phyloP scores from a whole-genome alignment of 2,329 filamentous ascomycete species.

The Xylaria sp. region DNA sequence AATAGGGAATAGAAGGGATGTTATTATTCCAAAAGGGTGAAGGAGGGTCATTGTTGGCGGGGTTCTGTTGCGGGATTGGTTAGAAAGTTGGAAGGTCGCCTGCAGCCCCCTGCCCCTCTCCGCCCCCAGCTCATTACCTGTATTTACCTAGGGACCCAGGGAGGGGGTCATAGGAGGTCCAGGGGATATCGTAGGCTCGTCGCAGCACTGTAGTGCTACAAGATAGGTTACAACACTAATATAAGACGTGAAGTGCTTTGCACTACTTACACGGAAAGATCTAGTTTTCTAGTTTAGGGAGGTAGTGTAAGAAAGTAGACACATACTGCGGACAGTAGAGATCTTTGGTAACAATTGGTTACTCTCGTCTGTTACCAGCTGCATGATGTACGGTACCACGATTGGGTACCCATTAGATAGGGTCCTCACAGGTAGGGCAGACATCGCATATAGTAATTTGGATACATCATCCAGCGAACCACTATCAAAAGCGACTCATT shows the following conservation, averaged over 20 bases:
- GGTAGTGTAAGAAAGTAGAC: no score
- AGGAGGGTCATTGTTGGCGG: slow-evolving; percentile 35
- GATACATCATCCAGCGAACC: neutral
- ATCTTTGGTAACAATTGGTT: neutral
- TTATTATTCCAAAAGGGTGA: slow-evolving; percentile 37
- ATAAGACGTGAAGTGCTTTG: no score
- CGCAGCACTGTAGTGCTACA: neutral
- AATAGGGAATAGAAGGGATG: slow-evolving; percentile 37
- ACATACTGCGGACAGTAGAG: neutral
- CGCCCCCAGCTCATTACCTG: slow-evolving; percentile 24
- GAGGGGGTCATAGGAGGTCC: slow-evolving; percentile 4
- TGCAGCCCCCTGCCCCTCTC: slow-evolving; percentile 28
- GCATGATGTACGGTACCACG: neutral
- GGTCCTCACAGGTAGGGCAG: neutral
- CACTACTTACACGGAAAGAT: no score
- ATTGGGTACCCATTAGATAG: neutral
- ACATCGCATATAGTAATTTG: neutral
- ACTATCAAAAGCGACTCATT: neutral
- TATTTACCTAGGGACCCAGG: slow-evolving; percentile 10
- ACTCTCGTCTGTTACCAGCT: neutral
- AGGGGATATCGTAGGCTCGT: slow-evolving; percentile 10
- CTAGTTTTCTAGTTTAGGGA: no score
- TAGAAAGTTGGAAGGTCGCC: slow-evolving; percentile 24
- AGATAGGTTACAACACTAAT: neutral
- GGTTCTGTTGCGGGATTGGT: slow-evolving; percentile 36